Conservation (phyloP, 148 eudicot genomes). For the Fagopyrum tataricum region DNA sequence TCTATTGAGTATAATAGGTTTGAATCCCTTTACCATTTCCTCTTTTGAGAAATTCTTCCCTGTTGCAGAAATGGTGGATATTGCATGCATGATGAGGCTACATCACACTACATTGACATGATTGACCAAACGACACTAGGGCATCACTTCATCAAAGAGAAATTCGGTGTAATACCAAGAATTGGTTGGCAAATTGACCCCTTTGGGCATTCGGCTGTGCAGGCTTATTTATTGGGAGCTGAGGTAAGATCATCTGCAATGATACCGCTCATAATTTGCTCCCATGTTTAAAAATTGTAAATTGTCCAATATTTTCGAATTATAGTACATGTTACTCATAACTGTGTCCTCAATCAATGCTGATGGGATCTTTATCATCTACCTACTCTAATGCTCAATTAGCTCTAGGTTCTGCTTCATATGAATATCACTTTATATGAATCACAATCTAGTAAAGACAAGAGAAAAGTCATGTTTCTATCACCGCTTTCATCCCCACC, state of each 20-base stretch:
- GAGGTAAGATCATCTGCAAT: constrained; percentile 43
- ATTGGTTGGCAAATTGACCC: constrained; percentile 99
- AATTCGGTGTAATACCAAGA: constrained; percentile 84
- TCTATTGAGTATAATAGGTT: not conserved
- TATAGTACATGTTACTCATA: not conserved
- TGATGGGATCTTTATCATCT: not conserved
- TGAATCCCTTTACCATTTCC: not conserved
- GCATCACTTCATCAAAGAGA: constrained; percentile 63
- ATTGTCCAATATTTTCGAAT: not conserved
- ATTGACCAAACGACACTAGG: constrained; percentile 96
- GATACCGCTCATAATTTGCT: not conserved
- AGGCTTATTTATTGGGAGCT: constrained; percentile 93
- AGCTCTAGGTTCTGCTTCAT: too few relatives aligned
- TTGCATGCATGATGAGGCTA: constrained; percentile 99
- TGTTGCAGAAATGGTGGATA: constrained; percentile 77
- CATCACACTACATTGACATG: constrained; percentile 95
- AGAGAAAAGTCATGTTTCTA: too few relatives aligned
- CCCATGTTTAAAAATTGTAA: not conserved
- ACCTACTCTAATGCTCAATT: not conserved
- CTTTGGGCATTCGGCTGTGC: constrained; percentile 99
- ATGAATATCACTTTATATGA: too few relatives aligned
- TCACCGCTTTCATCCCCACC: not conserved
- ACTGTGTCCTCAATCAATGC: not conserved
- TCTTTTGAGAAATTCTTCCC: not conserved
- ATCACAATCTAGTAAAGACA: too few relatives aligned